A percentile compares a stretch with the other conserved stretches of the same genome.
phyloP scores from a whole-genome alignment of 768 basidiomycete genomes.

The Ramaria sp. region DNA sequence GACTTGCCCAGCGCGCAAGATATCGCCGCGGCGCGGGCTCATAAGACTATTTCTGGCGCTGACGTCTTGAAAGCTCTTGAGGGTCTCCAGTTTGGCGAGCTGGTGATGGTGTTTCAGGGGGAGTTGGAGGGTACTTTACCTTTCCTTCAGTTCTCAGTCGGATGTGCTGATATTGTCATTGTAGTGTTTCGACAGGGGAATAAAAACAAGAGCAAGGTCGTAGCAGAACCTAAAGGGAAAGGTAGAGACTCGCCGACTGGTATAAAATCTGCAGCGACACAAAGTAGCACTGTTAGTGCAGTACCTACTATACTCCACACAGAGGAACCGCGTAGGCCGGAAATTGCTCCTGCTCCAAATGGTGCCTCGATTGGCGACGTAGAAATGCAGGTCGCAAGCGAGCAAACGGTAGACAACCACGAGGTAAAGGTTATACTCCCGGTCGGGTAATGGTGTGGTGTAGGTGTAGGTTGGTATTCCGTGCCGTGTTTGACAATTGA shows the following conservation, averaged over 20 bases:
- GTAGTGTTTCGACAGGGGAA: conserved; percentile 56
- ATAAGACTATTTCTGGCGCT: conserved; percentile 81
- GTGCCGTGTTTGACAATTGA: no score
- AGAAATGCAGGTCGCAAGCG: background rate
- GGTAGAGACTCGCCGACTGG: conserved; percentile 1
- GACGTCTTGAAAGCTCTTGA: conserved; percentile 86
- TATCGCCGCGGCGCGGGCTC: conserved; percentile 71
- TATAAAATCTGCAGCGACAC: background rate
- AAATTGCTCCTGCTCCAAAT: background rate
- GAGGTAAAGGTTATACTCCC: no score
- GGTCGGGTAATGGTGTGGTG: no score
- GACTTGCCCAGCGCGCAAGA: conserved; percentile 62
- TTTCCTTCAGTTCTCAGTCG: background rate
- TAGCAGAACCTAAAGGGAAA: conserved; percentile 20
- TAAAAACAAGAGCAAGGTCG: conserved; percentile 31
- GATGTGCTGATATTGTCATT: background rate
- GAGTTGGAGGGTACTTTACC: conserved; percentile 51
- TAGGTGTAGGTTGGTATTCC: no score
- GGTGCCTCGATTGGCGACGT: background rate
- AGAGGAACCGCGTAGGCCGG: background rate
- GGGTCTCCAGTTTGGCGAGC: conserved; percentile 62
- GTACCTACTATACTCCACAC: no score
- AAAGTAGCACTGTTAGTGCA: background rate
- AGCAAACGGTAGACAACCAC: background rate
- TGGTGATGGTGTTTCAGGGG: conserved; percentile 41